Evolutionary conservation across 2,329 filamentous ascomycete genomes (phyloP).

Genomic region (Botrytis tulipae): DNA sequence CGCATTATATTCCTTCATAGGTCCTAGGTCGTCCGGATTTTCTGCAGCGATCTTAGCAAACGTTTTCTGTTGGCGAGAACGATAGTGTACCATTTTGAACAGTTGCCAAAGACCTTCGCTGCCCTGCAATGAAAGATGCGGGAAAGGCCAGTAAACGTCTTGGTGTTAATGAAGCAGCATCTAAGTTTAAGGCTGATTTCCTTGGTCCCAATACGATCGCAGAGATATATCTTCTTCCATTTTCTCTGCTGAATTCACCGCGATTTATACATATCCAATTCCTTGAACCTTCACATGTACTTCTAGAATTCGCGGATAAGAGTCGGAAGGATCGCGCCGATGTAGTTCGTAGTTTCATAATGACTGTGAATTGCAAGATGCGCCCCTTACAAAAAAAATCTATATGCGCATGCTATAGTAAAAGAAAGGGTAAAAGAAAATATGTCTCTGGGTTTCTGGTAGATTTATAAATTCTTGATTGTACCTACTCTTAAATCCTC

Average conservation of each 20-base stretch:
- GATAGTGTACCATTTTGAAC: slow-evolving; percentile 33
- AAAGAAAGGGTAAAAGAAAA: background rate
- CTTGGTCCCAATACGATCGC: background rate
- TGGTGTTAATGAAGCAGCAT: background rate
- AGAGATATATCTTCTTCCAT: background rate
- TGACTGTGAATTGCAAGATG: slow-evolving; percentile 4
- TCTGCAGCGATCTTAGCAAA: slow-evolving; percentile 23
- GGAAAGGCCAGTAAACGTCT: slow-evolving; percentile 27
- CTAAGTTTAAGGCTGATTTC: background rate
- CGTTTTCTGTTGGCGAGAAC: background rate
- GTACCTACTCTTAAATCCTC: background rate
- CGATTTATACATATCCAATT: background rate
- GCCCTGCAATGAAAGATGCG: slow-evolving; percentile 34
- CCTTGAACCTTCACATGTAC: background rate
- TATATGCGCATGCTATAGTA: slow-evolving; percentile 14
- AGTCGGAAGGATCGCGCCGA: slow-evolving; percentile 8
- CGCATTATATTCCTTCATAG: slow-evolving; percentile 83
- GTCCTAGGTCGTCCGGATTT: slow-evolving; percentile 51
- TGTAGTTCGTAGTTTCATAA: slow-evolving; percentile 13
- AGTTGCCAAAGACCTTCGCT: slow-evolving; percentile 34
- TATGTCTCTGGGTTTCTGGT: background rate
- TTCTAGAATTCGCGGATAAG: slow-evolving; percentile 7
- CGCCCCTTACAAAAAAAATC: background rate
- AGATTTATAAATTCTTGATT: background rate
- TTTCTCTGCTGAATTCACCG: background rate